A percentile compares a stretch with the other conserved stretches of the same genome.
These are phyloP conservation scores for Lipomyces chichibuensis DNA, from an alignment of 805 yeast species.

Conservation along the genomic window DNA sequence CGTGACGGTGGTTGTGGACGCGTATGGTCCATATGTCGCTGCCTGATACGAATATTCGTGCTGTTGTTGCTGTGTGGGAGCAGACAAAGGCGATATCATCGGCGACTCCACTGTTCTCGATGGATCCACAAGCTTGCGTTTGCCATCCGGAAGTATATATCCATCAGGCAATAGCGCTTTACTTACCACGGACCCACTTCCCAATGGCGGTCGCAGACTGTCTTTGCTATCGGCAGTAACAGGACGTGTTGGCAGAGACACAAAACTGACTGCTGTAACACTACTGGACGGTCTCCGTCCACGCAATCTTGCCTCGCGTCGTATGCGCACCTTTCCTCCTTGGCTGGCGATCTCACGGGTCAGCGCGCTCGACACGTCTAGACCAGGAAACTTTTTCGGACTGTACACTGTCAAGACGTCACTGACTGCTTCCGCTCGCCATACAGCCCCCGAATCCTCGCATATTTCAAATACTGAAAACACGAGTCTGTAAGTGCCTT, in stretches of 20 bases:
- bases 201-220: neutral
- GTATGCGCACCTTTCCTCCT: conserved; percentile 41
- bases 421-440: conserved; percentile 36
- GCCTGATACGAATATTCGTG: conserved; percentile 3
- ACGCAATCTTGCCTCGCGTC: conserved; percentile 39
- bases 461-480: conserved; percentile 42
- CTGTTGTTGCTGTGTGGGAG: neutral
- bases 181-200: neutral
- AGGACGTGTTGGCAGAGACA: neutral
- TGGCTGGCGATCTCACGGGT: conserved; percentile 42
- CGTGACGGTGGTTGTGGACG: neutral
- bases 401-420: conserved; percentile 41
- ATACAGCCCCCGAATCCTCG: conserved; percentile 30
- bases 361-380: conserved; percentile 41
- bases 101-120: conserved; percentile 2
- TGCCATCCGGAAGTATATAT: neutral
- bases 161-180: neutral
- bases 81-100: neutral
- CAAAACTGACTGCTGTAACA: neutral
- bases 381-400: conserved; percentile 45
- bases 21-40: neutral
- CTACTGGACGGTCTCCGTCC: neutral
- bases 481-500: conserved; percentile 42
- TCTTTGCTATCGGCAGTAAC: neutral
- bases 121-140: neutral